Evolutionary conservation across 2,329 filamentous ascomycete genomes (phyloP).

Genomic region (Alternaria sp.): DNA sequence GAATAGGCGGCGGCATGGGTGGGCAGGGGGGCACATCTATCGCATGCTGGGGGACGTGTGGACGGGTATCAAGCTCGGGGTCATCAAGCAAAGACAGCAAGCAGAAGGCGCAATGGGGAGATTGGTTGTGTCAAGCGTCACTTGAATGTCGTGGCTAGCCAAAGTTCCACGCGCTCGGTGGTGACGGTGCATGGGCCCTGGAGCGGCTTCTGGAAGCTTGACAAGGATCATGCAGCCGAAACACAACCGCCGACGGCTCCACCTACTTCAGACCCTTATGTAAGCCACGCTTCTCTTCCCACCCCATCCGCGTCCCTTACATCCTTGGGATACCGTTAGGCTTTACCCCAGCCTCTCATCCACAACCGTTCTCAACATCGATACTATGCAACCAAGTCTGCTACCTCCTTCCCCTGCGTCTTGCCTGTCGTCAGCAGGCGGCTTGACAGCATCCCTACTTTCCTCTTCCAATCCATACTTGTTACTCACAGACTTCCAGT

Average conservation of each 20-base stretch:
- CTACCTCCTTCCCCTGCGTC: not conserved
- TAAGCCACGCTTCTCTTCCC: not conserved
- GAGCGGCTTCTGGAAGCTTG: conserved; percentile 6
- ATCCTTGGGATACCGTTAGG: not conserved
- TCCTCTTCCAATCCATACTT: not conserved
- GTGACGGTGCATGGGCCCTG: conserved; percentile 13
- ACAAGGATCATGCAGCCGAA: conserved; percentile 13
- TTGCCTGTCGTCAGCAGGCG: not conserved
- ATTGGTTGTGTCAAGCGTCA: conserved; percentile 1
- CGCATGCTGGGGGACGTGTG: conserved; percentile 9
- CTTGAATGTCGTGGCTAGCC: conserved; percentile 1
- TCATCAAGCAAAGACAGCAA: not conserved
- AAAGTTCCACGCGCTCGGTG: conserved; percentile 14
- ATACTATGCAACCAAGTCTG: not conserved
- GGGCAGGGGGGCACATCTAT: conserved; percentile 18
- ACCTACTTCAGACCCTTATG: conserved; percentile 3
- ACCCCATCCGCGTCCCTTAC: not conserved
- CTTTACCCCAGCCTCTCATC: not conserved
- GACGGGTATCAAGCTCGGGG: not conserved
- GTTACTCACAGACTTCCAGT: not conserved
- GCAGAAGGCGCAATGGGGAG: not conserved
- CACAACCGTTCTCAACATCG: not conserved
- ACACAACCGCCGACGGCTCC: conserved; percentile 8
- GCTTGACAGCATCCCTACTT: not conserved
- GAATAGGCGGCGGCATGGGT: conserved; percentile 45